Evolutionary conservation across 495 filamentous ascomycete genomes (phyloP).

Genomic region (Choiromyces venosus): DNA sequence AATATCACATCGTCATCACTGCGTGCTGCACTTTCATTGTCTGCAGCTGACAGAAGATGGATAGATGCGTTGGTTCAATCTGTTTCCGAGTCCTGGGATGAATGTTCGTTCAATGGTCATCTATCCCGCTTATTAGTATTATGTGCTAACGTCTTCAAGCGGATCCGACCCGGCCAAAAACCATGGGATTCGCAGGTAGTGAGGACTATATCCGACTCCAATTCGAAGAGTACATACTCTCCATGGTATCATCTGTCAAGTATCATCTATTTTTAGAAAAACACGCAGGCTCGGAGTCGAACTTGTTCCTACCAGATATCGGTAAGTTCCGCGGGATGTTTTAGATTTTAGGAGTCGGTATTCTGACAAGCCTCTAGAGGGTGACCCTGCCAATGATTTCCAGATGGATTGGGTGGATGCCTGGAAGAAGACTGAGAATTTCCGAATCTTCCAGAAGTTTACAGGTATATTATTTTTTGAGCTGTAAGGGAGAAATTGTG

Average conservation of each 20-base stretch:
- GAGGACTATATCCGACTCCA: constrained; percentile 97
- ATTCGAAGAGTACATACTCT: constrained; percentile 94
- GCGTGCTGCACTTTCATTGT: constrained; percentile 68
- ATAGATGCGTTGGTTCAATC: constrained; percentile 92
- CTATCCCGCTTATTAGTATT: background rate
- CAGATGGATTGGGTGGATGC: constrained; percentile 66
- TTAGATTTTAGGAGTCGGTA: background rate
- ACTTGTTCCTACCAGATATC: constrained; percentile 55
- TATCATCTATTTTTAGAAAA: constrained; percentile 72
- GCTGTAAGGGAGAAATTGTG: background rate
- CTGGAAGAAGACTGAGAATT: constrained; percentile 85
- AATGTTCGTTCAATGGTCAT: constrained; percentile 41
- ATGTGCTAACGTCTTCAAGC: constrained; percentile 38
- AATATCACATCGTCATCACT: constrained; percentile 76
- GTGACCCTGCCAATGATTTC: constrained; percentile 80
- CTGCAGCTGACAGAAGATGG: constrained; percentile 86
- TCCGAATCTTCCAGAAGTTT: constrained; percentile 68
- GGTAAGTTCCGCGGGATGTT: constrained; percentile 34
- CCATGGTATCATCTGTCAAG: constrained; percentile 80
- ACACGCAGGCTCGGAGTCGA: constrained; percentile 54
- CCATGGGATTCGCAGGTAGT: constrained; percentile 89
- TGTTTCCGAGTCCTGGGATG: constrained; percentile 95
- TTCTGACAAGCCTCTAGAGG: constrained; percentile 51
- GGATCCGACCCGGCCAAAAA: constrained; percentile 82
- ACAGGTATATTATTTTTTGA: constrained; percentile 43